Evolutionary conservation across 805 yeast genomes (phyloP), one percentile per base, ranked within the genome.

Genomic region (Wickerhamomyces chambardii): DNA sequence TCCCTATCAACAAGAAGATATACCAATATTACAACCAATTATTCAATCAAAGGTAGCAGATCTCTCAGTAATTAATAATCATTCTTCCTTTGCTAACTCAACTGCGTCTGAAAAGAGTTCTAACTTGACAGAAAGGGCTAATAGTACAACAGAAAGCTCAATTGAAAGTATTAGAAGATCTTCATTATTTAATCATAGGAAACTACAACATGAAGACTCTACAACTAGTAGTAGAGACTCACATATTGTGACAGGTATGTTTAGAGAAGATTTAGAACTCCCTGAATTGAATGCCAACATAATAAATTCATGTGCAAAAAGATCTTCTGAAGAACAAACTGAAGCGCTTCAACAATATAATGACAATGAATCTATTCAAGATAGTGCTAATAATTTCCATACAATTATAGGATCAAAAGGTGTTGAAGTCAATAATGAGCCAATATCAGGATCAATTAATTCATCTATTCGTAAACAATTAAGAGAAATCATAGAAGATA

Each of bases 1-100:
- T 36, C 57, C 60, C 0, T 61, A 35, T 26, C 56, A 51, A n/a
- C 63, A 34, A 12, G 28, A 31, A 3, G 41, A 44, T 9, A 11
- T 50, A 22, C 48, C 52, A 1, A 16, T 32, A 11, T 29, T 47
- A 17, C 44, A 39, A 17, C 6, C 15, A 10, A 17, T 25, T 14
- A 4, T 4, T 11, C 15, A 27, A 3, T 3, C 15, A 28, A 17
- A n/a, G n/a, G n/a, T n/a, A n/a, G n/a, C n/a, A n/a, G n/a, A n/a
- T n/a, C n/a, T n/a, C n/a, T n/a, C n/a, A n/a, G n/a, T n/a, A n/a
- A n/a, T n/a, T n/a, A n/a, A n/a, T n/a, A n/a, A n/a, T n/a, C n/a
- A n/a, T n/a, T n/a, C n/a, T n/a, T n/a, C n/a, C n/a, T n/a, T n/a
- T n/a, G n/a, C n/a, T n/a, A n/a, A 7, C n/a, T 33, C 21, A 25